Evolutionary conservation across 768 basidiomycete genomes (phyloP).

Genomic region (Termitomyces sp.): DNA sequence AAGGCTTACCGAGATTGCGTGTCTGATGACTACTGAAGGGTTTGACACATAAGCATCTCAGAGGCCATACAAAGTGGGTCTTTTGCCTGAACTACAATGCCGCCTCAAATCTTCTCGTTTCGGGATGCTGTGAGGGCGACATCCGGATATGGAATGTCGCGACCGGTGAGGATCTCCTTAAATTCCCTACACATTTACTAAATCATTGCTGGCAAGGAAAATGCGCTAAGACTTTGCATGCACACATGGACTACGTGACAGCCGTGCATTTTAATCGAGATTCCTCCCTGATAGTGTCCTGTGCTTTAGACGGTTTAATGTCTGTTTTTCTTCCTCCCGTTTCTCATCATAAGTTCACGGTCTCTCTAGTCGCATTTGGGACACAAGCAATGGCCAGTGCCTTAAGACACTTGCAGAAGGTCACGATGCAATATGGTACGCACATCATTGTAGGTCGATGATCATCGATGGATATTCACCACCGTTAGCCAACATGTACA

Average conservation of each 20-base stretch:
- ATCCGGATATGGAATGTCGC: slow-evolving; percentile 90
- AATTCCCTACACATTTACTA: neutral
- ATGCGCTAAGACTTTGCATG: slow-evolving; percentile 81
- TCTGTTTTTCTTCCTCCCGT: slow-evolving; percentile 32
- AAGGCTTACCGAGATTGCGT: neutral
- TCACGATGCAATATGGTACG: slow-evolving; percentile 75
- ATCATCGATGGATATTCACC: neutral
- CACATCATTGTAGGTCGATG: neutral
- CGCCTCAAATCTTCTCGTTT: slow-evolving; percentile 82
- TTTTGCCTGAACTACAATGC: slow-evolving; percentile 92
- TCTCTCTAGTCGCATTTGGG: slow-evolving; percentile 86
- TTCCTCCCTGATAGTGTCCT: slow-evolving; percentile 86
- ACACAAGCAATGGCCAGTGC: slow-evolving; percentile 87
- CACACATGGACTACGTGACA: slow-evolving; percentile 92
- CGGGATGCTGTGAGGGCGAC: slow-evolving; percentile 90
- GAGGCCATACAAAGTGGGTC: slow-evolving; percentile 82
- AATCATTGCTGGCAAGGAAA: slow-evolving; percentile 45
- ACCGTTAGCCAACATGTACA: slow-evolving; percentile 72
- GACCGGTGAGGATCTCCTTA: slow-evolving; percentile 44
- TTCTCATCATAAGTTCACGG: neutral
- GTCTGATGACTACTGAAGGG: slow-evolving; percentile 38
- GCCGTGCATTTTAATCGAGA: slow-evolving; percentile 93
- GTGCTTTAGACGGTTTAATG: slow-evolving; percentile 92
- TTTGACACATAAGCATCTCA: slow-evolving; percentile 61
- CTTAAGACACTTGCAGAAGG: slow-evolving; percentile 94